These are phyloP conservation scores for Cladophialophora chaetospira DNA, from an alignment of 2,329 filamentous ascomycete species.

Conservation along the genomic window DNA sequence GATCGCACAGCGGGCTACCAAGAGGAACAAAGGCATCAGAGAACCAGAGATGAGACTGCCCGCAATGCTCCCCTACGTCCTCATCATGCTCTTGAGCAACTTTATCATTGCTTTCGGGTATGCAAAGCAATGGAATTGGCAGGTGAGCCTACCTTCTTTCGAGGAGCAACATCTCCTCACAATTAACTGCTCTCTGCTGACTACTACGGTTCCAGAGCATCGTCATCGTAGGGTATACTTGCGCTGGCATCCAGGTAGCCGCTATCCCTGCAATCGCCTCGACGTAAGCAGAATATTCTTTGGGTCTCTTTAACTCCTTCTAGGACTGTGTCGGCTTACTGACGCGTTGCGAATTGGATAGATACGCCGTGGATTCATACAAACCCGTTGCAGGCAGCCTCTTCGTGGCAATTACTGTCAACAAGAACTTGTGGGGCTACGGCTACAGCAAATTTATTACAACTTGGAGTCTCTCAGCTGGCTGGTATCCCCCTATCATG, in stretches of 20 bases:
- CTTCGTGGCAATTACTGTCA: conserved; percentile 46
- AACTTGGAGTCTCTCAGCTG: conserved; percentile 55
- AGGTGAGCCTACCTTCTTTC: too few relatives aligned
- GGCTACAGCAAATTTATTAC: conserved; percentile 53
- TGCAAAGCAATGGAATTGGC: conserved; percentile 1
- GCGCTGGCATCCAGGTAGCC: conserved; percentile 58
- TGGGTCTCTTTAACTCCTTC: too few relatives aligned
- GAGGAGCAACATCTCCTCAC: too few relatives aligned
- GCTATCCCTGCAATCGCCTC: conserved; percentile 60
- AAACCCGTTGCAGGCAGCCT: conserved; percentile 62
- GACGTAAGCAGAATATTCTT: too few relatives aligned
- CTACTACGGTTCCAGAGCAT: conserved; percentile 53
- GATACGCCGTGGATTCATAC: conserved; percentile 66
- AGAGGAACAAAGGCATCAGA: conserved; percentile 55
- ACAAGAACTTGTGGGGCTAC: conserved; percentile 6
- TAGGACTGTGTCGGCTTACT: too few relatives aligned
- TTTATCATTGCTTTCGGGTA: conserved; percentile 50
- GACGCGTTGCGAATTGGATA: too few relatives aligned
- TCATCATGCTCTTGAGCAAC: conserved; percentile 57
- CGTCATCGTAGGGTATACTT: conserved; percentile 59
- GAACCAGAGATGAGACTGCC: conserved; percentile 61
- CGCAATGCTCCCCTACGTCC: conserved; percentile 58
- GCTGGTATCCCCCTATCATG: conserved; percentile 61
- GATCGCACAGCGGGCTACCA: conserved; percentile 54
- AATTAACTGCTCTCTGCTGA: background rate